phyloP scores from a whole-genome alignment of 805 yeast genomes.

The Isabelozyma pseudorhagii region DNA sequence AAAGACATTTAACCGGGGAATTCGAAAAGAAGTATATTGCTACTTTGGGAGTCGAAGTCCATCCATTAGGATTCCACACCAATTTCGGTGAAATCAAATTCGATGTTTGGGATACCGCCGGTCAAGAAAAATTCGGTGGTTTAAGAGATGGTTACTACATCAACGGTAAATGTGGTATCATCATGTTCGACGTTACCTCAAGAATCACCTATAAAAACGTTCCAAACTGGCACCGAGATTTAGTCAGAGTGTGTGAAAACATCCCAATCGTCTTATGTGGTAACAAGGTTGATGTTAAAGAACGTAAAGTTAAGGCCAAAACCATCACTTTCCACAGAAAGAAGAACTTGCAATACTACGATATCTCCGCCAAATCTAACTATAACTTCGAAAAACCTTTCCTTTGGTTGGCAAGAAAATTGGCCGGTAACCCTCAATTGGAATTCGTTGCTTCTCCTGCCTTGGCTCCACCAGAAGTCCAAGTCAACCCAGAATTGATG shows the following conservation, averaged over 20 bases:
- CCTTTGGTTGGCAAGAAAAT: slow-evolving; percentile 99
- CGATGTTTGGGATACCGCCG: slow-evolving; percentile 99
- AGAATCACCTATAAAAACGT: slow-evolving; percentile 99
- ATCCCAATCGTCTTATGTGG: slow-evolving; percentile 99
- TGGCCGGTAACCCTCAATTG: slow-evolving; percentile 95
- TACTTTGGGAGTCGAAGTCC: slow-evolving; percentile 99
- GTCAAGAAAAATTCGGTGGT: slow-evolving; percentile 99
- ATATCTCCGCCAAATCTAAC: slow-evolving; percentile 98
- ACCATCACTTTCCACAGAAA: slow-evolving; percentile 99
- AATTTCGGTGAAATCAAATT: slow-evolving; percentile 98
- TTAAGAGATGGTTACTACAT: slow-evolving; percentile 99
- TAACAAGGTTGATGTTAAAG: slow-evolving; percentile 99
- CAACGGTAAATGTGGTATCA: slow-evolving; percentile 99
- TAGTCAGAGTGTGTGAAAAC: slow-evolving; percentile 99
- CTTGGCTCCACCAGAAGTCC: slow-evolving; percentile 98
- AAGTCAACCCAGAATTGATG: slow-evolving; percentile 95
- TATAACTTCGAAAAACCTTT: slow-evolving; percentile 99
- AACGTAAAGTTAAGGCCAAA: slow-evolving; percentile 99
- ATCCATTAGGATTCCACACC: slow-evolving; percentile 96
- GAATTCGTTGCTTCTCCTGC: slow-evolving; percentile 99
- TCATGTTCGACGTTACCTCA: slow-evolving; percentile 99
- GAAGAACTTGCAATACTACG: slow-evolving; percentile 99
- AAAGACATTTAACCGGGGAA: slow-evolving; percentile 99
- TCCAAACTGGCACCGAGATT: slow-evolving; percentile 99
- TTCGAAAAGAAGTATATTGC: slow-evolving; percentile 99